A percentile compares a stretch with the other conserved stretches of the same genome.
These are phyloP conservation scores for Magnaporthiopsis poae DNA, from an alignment of 2,329 filamentous ascomycete genomes.

Conservation along the genomic window DNA sequence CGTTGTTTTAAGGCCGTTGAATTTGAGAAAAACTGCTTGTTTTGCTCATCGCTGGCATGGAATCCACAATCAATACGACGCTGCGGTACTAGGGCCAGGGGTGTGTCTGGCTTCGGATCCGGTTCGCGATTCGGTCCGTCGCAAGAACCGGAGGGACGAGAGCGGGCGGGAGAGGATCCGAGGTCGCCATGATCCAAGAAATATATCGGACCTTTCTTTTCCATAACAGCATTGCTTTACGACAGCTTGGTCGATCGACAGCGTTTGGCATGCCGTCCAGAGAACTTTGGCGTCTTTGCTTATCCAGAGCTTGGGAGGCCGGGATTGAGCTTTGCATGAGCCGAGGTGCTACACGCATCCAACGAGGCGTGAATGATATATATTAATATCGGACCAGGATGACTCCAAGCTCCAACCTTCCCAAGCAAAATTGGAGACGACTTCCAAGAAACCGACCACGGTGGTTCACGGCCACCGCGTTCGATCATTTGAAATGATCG, in stretches of 20 bases:
- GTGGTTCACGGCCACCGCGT: not conserved
- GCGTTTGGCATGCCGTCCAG: not conserved
- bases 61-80: too few relatives aligned
- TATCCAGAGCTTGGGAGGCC: not conserved
- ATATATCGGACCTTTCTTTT: too few relatives aligned
- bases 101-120: too few relatives aligned
- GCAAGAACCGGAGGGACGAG: too few relatives aligned
- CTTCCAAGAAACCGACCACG: not conserved
- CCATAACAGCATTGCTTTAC: not conserved
- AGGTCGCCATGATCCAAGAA: not conserved
- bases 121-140: too few relatives aligned
- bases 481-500: not conserved
- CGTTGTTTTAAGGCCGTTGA: too few relatives aligned
- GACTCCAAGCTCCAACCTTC: not conserved
- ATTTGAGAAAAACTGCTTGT: too few relatives aligned
- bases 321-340: not conserved
- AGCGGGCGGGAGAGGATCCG: not conserved
- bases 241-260: not conserved
- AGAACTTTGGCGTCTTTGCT: not conserved
- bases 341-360: too few relatives aligned
- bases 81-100: too few relatives aligned
- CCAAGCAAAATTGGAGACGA: not conserved
- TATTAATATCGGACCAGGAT: not conserved
- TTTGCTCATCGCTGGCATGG: too few relatives aligned
- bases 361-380: not conserved